Evolutionary conservation across 176 grass and related monocot species (phyloP).

Genomic region (Carex parvula): DNA sequence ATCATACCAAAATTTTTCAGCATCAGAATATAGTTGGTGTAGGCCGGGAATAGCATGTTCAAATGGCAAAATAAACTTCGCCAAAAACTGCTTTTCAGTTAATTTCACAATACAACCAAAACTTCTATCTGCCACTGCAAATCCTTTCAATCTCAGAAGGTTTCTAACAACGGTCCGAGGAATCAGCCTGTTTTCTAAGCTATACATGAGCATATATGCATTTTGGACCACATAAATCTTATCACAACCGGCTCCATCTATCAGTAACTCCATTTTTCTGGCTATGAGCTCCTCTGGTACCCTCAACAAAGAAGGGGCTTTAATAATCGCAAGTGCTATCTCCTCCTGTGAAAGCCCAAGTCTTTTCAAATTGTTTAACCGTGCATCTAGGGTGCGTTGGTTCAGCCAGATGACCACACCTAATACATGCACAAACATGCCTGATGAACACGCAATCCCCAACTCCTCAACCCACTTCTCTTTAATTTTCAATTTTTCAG

Average conservation of each 20-base stretch:
- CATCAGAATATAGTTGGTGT: slow-evolving; percentile 23
- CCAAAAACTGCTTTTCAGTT: neutral
- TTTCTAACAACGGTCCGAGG: slow-evolving; percentile 34
- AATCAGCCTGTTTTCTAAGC: slow-evolving; percentile 38
- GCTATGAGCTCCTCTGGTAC: slow-evolving; percentile 2
- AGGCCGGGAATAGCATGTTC: slow-evolving; percentile 27
- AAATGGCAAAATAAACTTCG: slow-evolving; percentile 23
- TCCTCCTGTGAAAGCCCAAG: slow-evolving; percentile 35
- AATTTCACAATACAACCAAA: neutral
- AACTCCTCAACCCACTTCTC: slow-evolving; percentile 9
- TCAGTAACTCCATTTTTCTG: slow-evolving; percentile 31
- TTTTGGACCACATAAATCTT: slow-evolving; percentile 5
- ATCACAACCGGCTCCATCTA: neutral
- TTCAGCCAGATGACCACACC: neutral
- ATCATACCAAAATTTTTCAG: neutral
- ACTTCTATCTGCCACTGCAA: neutral
- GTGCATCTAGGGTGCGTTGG: slow-evolving; percentile 21
- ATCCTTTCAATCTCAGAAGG: slow-evolving; percentile 28
- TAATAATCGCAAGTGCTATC: slow-evolving; percentile 4
- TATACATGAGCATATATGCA: slow-evolving; percentile 12
- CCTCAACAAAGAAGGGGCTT: slow-evolving; percentile 21
- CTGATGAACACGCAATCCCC: slow-evolving; percentile 21
- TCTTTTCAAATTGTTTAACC: slow-evolving; percentile 26
- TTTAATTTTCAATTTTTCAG: neutral
- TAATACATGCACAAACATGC: slow-evolving; percentile 16